Conservation (phyloP, 176 grass and related monocot species). For the Phyllostachys edulis region DNA sequence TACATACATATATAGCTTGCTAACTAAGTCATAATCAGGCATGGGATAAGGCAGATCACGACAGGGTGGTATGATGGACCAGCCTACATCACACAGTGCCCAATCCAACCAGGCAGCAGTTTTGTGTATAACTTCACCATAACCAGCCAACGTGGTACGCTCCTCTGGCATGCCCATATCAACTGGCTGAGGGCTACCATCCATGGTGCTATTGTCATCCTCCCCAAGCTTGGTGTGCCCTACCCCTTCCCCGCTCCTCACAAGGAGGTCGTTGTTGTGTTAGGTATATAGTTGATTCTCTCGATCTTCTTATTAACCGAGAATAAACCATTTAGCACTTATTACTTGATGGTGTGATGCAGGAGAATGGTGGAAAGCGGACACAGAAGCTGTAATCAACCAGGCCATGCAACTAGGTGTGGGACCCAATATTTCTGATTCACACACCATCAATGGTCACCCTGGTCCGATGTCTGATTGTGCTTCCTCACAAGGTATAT, state of each 20-base stretch:
- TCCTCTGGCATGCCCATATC: slow-evolving; percentile 59
- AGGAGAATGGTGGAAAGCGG: slow-evolving; percentile 69
- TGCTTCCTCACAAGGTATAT: slow-evolving; percentile 50
- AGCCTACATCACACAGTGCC: slow-evolving; percentile 58
- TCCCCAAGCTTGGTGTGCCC: slow-evolving; percentile 50
- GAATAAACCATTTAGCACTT: not conserved
- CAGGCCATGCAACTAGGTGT: slow-evolving; percentile 44
- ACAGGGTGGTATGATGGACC: slow-evolving; percentile 59
- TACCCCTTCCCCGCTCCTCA: slow-evolving; percentile 51
- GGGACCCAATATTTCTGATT: slow-evolving; percentile 59
- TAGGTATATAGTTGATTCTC: slow-evolving; percentile 30
- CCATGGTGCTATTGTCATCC: slow-evolving; percentile 58
- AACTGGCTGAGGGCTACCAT: slow-evolving; percentile 50
- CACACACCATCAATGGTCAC: slow-evolving; percentile 66
- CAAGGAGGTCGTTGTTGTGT: slow-evolving; percentile 38
- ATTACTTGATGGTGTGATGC: not conserved
- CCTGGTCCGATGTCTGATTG: slow-evolving; percentile 46
- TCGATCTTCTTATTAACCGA: not conserved
- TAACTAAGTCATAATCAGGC: slow-evolving; percentile 30
- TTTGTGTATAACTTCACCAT: slow-evolving; percentile 64
- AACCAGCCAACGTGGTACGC: slow-evolving; percentile 50
- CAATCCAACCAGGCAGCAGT: slow-evolving; percentile 49
- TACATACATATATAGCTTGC: not conserved
- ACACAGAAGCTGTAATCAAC: slow-evolving; percentile 52
- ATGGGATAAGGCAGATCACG: slow-evolving; percentile 44